Conservation (phyloP, 305 asterid genomes). For the Fraxinus sp. region DNA sequence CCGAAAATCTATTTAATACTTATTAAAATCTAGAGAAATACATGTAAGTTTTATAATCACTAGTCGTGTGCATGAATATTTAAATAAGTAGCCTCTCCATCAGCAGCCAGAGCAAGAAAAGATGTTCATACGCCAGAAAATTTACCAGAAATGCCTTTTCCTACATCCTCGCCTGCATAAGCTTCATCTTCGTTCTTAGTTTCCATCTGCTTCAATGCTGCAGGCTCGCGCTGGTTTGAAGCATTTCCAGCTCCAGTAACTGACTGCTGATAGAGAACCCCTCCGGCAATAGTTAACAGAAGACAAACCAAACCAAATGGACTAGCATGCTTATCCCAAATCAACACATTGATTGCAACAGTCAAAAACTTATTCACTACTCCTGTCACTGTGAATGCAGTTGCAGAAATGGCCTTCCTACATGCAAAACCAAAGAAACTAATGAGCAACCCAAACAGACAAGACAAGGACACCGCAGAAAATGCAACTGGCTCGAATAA, state of each 20-base stretch:
- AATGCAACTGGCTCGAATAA: conserved; percentile 59
- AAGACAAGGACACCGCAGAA: conserved; percentile 72
- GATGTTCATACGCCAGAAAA: conserved; percentile 49
- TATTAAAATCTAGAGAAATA: conserved; percentile 17
- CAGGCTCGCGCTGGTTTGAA: conserved; percentile 40
- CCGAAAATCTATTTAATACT: neutral
- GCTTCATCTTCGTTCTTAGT: conserved; percentile 29
- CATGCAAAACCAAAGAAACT: conserved; percentile 97
- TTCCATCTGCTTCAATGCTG: conserved; percentile 35
- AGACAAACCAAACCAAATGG: conserved; percentile 83
- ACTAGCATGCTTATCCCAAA: conserved; percentile 97
- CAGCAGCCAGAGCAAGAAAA: conserved; percentile 25
- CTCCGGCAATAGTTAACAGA: conserved; percentile 75
- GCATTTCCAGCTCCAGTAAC: conserved; percentile 57
- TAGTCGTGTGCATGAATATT: conserved; percentile 9
- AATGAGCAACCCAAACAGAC: conserved; percentile 89
- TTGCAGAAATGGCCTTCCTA: conserved; percentile 90
- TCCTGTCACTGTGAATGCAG: conserved; percentile 93
- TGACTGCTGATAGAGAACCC: conserved; percentile 90
- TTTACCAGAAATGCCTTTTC: conserved; percentile 57
- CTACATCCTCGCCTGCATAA: conserved; percentile 45
- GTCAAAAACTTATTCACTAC: conserved; percentile 95
- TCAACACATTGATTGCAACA: conserved; percentile 80
- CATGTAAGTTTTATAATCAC: neutral
- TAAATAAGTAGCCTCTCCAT: conserved; percentile 20